Conservation (phyloP, 129 eudicot species). For the Oenanthe sinensis region DNA sequence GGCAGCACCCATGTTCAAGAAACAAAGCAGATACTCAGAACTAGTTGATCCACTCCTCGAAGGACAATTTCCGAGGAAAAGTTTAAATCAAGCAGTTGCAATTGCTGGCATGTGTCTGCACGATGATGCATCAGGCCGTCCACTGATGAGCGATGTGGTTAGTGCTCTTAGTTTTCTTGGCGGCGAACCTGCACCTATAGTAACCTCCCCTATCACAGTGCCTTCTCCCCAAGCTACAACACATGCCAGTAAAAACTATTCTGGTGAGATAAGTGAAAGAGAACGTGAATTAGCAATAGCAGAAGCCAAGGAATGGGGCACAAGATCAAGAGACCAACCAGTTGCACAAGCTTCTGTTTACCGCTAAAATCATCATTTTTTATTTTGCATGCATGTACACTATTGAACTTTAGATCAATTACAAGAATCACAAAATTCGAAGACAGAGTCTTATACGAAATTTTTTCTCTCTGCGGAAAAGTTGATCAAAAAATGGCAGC, state of each 20-base stretch:
- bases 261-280: background rate
- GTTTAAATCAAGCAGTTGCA: constrained; percentile 5
- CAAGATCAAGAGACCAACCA: background rate
- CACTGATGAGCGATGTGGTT: constrained; percentile 8
- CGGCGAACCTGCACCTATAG: background rate
- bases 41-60: constrained; percentile 9
- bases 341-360: constrained; percentile 2
- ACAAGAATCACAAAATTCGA: background rate
- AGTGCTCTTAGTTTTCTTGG: constrained; percentile 12
- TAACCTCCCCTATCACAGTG: background rate
- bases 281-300: background rate
- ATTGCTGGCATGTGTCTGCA: constrained; percentile 10
- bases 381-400: background rate
- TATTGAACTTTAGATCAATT: background rate
- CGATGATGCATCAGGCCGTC: constrained; percentile 1
- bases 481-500: background rate
- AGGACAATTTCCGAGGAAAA: background rate
- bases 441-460: no score
- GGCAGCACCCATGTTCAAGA: constrained; percentile 2
- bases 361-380: background rate
- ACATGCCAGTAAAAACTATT: background rate
- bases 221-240: background rate
- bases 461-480: background rate
- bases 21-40: constrained; percentile 4
- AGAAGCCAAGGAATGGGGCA: constrained; percentile 12